Evolutionary conservation across 176 grass and related monocot genomes (phyloP).

Genomic region (Poa pratensis): DNA sequence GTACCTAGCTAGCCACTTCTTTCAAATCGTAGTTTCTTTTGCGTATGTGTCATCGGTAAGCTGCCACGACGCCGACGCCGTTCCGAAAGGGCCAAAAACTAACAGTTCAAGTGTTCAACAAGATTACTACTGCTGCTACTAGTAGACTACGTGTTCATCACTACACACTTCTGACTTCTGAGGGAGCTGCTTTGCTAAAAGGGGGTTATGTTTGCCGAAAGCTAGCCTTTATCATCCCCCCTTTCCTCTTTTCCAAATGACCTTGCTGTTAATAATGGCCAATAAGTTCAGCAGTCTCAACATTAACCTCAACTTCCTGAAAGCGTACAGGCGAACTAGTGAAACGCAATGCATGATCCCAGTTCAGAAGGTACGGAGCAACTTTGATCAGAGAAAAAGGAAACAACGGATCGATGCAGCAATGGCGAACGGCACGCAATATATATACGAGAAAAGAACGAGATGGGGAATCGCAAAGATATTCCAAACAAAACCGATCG

Average conservation of each 20-base stretch:
- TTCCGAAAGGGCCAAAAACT: conserved; percentile 26
- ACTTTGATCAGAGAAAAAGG: background rate
- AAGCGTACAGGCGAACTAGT: background rate
- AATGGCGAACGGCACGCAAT: background rate
- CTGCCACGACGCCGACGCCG: conserved; percentile 18
- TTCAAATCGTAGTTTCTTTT: background rate
- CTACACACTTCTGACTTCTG: background rate
- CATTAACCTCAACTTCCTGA: background rate
- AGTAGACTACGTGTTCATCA: conserved; percentile 1
- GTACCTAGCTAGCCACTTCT: background rate
- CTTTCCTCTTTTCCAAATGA: background rate
- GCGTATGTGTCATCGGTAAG: background rate
- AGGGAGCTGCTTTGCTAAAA: background rate
- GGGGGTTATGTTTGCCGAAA: background rate
- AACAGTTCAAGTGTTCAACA: background rate
- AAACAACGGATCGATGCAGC: conserved; percentile 9
- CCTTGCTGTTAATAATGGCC: background rate
- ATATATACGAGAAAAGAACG: background rate
- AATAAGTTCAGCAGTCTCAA: background rate
- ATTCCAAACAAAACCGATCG: conserved; percentile 33
- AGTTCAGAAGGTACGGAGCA: conserved; percentile 16
- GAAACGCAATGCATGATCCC: background rate
- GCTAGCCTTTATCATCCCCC: background rate
- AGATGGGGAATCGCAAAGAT: background rate
- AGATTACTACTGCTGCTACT: background rate